Evolutionary conservation across 1,284 basidiomycete species (phyloP).

Genomic region (Cryptococcus sp.): DNA sequence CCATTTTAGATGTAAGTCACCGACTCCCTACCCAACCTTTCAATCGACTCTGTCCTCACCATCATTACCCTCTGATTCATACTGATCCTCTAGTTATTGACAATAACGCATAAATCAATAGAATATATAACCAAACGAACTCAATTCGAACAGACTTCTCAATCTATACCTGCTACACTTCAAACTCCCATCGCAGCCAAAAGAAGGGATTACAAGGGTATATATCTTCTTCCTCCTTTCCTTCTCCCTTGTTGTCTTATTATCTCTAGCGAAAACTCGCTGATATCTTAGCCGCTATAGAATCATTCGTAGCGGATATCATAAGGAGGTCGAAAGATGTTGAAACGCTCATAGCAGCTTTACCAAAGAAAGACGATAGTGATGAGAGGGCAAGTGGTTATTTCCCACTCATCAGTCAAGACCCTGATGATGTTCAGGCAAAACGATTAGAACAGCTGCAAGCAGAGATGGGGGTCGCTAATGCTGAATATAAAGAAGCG

Average conservation of each 20-base stretch:
- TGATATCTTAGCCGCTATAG: slow-evolving; percentile 22
- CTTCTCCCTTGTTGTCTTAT: neutral
- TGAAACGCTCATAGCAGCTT: slow-evolving; percentile 34
- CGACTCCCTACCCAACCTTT: neutral
- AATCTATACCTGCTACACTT: slow-evolving; percentile 36
- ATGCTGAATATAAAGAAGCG: slow-evolving; percentile 40
- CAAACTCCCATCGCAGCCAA: slow-evolving; percentile 26
- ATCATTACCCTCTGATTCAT: too few species aligned
- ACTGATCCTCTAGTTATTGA: slow-evolving; percentile 31
- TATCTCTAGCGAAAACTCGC: neutral
- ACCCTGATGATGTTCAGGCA: slow-evolving; percentile 17
- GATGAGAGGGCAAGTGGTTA: slow-evolving; percentile 22
- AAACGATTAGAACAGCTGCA: slow-evolving; percentile 34
- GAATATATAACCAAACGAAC: slow-evolving; percentile 45
- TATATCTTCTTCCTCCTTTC: slow-evolving; percentile 4
- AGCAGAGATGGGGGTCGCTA: slow-evolving; percentile 36
- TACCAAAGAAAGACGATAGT: slow-evolving; percentile 41
- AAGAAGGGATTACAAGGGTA: slow-evolving; percentile 31
- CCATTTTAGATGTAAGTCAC: slow-evolving; percentile 42
- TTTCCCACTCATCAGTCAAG: neutral
- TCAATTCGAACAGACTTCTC: slow-evolving; percentile 41
- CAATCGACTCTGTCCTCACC: neutral
- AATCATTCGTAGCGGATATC: slow-evolving; percentile 42
- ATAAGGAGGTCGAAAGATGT: slow-evolving; percentile 42
- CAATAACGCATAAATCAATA: slow-evolving; percentile 44